Evolutionary conservation across 1,284 basidiomycete species (phyloP).

Genomic region (Athelia psychrophila): DNA sequence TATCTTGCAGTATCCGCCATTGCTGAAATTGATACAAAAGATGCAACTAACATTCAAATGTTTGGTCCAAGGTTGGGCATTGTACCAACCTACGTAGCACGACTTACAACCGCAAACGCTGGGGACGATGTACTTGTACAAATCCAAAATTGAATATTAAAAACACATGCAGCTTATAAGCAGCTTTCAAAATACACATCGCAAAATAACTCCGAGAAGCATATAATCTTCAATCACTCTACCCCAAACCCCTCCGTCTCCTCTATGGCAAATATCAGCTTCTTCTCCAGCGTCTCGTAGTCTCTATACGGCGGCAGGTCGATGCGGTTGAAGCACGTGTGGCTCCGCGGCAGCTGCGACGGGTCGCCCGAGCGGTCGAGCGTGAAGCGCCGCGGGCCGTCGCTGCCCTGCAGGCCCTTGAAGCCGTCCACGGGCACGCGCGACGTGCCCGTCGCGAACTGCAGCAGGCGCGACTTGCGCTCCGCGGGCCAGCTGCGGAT

Average conservation of each 20-base stretch:
- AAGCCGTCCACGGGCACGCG: slow-evolving; percentile 98
- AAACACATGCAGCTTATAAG: too few species aligned
- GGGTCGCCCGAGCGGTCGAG: slow-evolving; percentile 97
- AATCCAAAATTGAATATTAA: too few species aligned
- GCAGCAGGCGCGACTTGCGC: slow-evolving; percentile 89
- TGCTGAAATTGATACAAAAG: too few species aligned
- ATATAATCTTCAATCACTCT: too few species aligned
- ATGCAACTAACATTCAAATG: too few species aligned
- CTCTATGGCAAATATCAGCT: slow-evolving; percentile 87
- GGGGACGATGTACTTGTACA: too few species aligned
- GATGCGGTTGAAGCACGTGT: slow-evolving; percentile 91
- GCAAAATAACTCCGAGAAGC: too few species aligned
- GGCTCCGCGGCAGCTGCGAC: slow-evolving; percentile 83
- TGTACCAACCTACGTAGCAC: too few species aligned
- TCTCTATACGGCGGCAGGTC: slow-evolving; percentile 92
- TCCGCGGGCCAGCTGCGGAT: slow-evolving; percentile 96
- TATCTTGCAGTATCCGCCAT: too few species aligned
- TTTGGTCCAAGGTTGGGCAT: too few species aligned
- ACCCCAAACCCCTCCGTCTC: slow-evolving; percentile 61
- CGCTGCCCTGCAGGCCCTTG: slow-evolving; percentile 97
- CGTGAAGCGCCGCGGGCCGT: slow-evolving; percentile 92
- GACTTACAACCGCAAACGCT: too few species aligned
- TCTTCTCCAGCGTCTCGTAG: slow-evolving; percentile 87
- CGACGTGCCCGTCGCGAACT: slow-evolving; percentile 97
- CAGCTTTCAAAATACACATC: too few species aligned